phyloP scores from a whole-genome alignment of 371 early-diverging fungal species.

The Apophysomyces ossiformis region DNA sequence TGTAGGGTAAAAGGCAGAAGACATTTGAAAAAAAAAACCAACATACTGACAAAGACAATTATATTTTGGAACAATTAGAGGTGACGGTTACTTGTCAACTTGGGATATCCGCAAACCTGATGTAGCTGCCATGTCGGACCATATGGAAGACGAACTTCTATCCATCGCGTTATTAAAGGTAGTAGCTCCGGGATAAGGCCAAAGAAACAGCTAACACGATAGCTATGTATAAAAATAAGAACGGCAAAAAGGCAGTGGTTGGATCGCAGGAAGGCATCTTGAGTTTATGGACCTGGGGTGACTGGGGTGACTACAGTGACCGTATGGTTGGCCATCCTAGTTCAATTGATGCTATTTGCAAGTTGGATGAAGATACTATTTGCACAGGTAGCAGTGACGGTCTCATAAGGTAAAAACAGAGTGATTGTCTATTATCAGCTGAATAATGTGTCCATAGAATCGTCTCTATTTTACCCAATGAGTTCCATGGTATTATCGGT shows the following conservation, averaged over 20 bases:
- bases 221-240: conserved; percentile 55
- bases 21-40: neutral
- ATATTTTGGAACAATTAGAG: conserved; percentile 51
- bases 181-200: neutral
- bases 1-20: conserved; percentile 49
- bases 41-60: neutral
- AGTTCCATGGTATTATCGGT: conserved; percentile 84
- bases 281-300: conserved; percentile 75
- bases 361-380: conserved; percentile 80
- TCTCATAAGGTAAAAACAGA: conserved; percentile 59
- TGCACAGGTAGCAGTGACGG: conserved; percentile 93
- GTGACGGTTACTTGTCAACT: conserved; percentile 90
- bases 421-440: neutral
- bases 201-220: neutral
- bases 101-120: conserved; percentile 87
- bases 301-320: conserved; percentile 92
- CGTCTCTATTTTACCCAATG: conserved; percentile 85
- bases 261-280: conserved; percentile 91
- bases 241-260: conserved; percentile 80
- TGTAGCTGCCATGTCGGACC: conserved; percentile 81
- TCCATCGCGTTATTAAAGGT: conserved; percentile 78
- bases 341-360: conserved; percentile 82
- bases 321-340: conserved; percentile 91
- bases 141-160: conserved; percentile 92
- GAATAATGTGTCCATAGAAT: conserved; percentile 48